A percentile compares a stretch with the other conserved stretches of the same genome.
Conservation (phyloP, 305 asterid species). For the Fraxinus albicans region DNA sequence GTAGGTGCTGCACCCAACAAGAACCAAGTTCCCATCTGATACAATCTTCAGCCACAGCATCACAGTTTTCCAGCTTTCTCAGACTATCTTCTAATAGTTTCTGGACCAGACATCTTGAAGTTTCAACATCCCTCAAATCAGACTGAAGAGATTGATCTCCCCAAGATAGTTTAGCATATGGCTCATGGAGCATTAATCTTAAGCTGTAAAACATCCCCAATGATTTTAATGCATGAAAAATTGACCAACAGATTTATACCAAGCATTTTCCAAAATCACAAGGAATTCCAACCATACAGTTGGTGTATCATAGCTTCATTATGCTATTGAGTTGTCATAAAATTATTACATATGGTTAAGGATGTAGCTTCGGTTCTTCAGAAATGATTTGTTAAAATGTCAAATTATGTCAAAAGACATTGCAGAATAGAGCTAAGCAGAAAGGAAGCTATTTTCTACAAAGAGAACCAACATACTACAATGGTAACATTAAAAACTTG, state of each 20-base stretch:
- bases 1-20: constrained; percentile 98
- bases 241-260: constrained; percentile 14
- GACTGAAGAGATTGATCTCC: constrained; percentile 50
- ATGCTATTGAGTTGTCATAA: background rate
- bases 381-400: constrained; percentile 7
- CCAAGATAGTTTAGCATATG: constrained; percentile 48
- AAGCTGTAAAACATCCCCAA: constrained; percentile 57
- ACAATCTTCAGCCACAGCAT: constrained; percentile 42
- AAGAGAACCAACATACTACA: constrained; percentile 4
- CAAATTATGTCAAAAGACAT: constrained; percentile 20
- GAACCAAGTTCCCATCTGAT: constrained; percentile 99
- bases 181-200: constrained; percentile 66
- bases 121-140: constrained; percentile 39
- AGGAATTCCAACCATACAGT: constrained; percentile 12
- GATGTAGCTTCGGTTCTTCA: constrained; percentile 3
- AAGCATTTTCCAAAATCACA: background rate
- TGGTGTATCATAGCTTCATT: background rate
- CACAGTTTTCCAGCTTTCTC: constrained; percentile 43
- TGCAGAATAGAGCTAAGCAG: constrained; percentile 9
- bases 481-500: constrained; percentile 21
- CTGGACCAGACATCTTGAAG: constrained; percentile 54
- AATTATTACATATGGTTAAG: constrained; percentile 17
- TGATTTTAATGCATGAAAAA: constrained; percentile 28
- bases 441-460: background rate
- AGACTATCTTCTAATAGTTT: constrained; percentile 69